Percentiles rank a stretch among this genome's conserved stretches.
Evolutionary conservation across 306 rosid genomes (phyloP).

Genomic region (Astragalus glycyphyllos): DNA sequence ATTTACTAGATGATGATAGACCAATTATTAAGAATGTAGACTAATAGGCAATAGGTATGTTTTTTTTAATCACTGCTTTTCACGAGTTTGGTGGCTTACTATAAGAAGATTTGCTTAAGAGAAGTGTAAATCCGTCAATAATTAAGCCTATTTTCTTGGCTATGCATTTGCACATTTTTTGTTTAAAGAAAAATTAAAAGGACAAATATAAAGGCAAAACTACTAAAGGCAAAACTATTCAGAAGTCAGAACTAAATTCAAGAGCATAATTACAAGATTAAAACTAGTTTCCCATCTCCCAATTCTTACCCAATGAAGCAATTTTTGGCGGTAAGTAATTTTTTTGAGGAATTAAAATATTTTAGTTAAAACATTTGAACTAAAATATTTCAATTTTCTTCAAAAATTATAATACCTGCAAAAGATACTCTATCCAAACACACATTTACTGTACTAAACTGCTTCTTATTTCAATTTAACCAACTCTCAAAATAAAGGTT

Average conservation of each 20-base stretch:
- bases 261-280: background rate
- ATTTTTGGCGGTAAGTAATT: too few species aligned
- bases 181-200: background rate
- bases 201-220: conserved; percentile 53
- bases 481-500: background rate
- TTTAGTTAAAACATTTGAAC: too few species aligned
- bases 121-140: conserved; percentile 27
- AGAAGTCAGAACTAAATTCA: conserved; percentile 7
- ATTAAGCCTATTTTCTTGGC: background rate
- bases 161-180: conserved; percentile 34
- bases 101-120: conserved; percentile 44
- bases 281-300: too few species aligned
- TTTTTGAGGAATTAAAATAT: too few species aligned
- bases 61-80: conserved; percentile 31
- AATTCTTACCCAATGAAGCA: too few species aligned
- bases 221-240: conserved; percentile 38
- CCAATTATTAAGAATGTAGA: conserved; percentile 42
- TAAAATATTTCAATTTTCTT: too few species aligned
- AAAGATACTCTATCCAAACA: too few species aligned
- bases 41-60: conserved; percentile 39
- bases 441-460: background rate
- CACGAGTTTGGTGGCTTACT: conserved; percentile 52
- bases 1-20: conserved; percentile 2
- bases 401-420: too few species aligned
- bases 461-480: background rate